Evolutionary conservation across 2,329 filamentous ascomycete genomes (phyloP).

Genomic region (Capronia coronata): DNA sequence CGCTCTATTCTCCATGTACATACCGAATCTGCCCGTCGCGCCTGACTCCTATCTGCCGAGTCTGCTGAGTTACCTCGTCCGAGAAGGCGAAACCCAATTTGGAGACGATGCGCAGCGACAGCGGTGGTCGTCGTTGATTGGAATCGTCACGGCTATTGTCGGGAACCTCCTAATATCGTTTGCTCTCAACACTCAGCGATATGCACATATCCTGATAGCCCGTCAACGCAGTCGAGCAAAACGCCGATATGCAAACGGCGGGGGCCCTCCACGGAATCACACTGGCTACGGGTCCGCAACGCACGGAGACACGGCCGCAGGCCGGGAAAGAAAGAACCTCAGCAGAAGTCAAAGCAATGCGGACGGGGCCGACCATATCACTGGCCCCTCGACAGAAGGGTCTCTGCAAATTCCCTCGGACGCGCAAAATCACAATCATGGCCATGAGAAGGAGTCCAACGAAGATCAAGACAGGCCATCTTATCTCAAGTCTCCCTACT

Average conservation of each 20-base stretch:
- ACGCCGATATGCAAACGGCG: constrained; percentile 6
- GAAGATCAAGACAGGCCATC: constrained; percentile 51
- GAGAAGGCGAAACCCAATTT: constrained; percentile 1
- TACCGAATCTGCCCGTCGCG: background rate
- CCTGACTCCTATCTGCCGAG: background rate
- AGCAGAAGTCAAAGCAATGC: constrained; percentile 3
- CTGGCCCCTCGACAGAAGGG: constrained; percentile 17
- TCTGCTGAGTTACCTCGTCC: background rate
- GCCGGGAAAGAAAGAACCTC: constrained; percentile 16
- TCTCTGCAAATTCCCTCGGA: constrained; percentile 1
- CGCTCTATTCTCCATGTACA: constrained; percentile 11
- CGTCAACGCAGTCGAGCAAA: constrained; percentile 56
- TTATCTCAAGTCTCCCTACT: constrained; percentile 87
- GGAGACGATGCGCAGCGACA: constrained; percentile 11
- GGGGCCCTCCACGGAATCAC: background rate
- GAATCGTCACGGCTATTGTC: constrained; percentile 84
- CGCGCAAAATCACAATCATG: constrained; percentile 1
- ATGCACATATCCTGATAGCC: constrained; percentile 81
- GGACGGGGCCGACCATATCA: constrained; percentile 8
- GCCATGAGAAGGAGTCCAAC: constrained; percentile 32
- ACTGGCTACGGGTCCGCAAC: constrained; percentile 16
- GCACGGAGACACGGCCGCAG: constrained; percentile 24
- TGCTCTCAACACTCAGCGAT: constrained; percentile 91
- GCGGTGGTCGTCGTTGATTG: constrained; percentile 84
- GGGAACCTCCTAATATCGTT: constrained; percentile 93